Base-by-base conservation (phyloP, 2,329 filamentous ascomycete species). In the Paecilomyces sp. region DNA sequence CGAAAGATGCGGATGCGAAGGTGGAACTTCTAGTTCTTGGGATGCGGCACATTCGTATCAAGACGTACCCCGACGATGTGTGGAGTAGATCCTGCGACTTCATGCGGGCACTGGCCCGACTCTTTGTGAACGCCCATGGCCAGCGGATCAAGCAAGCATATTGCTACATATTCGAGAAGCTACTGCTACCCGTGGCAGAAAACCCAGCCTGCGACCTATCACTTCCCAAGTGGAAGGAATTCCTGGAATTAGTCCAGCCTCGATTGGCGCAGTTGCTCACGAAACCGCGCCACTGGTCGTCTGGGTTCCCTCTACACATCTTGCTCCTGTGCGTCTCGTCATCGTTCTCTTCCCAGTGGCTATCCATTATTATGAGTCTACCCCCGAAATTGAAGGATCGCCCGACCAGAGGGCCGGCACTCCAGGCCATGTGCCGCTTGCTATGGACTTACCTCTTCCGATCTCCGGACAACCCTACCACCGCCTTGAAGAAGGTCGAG, bases 401-500 rank as follows among this genome's bases (percentile, higher is more conserved):
- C 30, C 81, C 83, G 34, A 88, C 90, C 3, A 85, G 91, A 64
- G 88, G 88, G 3, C 83, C 92, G 36, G 92, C 92, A 59, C 82
- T 99, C 25, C 91, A 96, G 70, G 92, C 93, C 13, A 88, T 97
- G 56, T 96, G 92, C 47, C 88, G 93, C 58, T 79, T 99, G 28
- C 82, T 96, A 3, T 99, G 94, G 94, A 93, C 92, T 0, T 97
- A 97, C 73, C 81, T 99, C 3, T 96, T 95, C 73, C 88, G 93
- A 56, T 87, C 87, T 55, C 86, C 85, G 4, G 94, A 99, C 63
- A 83, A 85, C 9, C 78, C 84, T 1, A 84, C 86, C 58, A 82
- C 82, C 31, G 87, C 88, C 2, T 81, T 86, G 50, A 87, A 89
- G 63, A 97, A 94, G 72, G 80, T 97, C 18, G 93, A 99, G 64